These are phyloP conservation scores for Boechera stricta DNA, from an alignment of 345 rosid species.

Conservation along the genomic window DNA sequence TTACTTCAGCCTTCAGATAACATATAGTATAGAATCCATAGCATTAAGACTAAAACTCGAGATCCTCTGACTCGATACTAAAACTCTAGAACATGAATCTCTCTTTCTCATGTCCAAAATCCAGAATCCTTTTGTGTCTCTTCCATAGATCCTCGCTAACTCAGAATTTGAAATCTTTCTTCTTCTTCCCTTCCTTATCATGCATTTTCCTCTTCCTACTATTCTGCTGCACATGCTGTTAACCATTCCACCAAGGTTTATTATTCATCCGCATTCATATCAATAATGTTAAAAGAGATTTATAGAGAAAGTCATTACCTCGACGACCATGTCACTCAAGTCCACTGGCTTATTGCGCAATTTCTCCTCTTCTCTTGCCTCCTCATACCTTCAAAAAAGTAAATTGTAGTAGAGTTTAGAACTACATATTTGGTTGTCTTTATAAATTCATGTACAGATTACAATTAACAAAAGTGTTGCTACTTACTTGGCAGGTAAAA, in stretches of 20 bases:
- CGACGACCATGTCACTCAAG: conserved; percentile 98
- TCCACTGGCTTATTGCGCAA: conserved; percentile 89
- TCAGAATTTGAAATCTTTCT: conserved; percentile 72
- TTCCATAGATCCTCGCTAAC: not conserved
- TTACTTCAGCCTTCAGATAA: not conserved
- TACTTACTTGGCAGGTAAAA: conserved; percentile 92
- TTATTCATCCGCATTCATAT: not conserved
- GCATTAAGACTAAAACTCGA: not conserved
- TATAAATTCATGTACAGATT: not conserved
- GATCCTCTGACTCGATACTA: not conserved
- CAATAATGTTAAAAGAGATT: not conserved
- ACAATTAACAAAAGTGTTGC: not conserved
- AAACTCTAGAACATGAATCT: conserved; percentile 2
- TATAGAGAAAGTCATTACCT: conserved; percentile 55
- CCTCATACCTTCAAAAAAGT: conserved; percentile 71
- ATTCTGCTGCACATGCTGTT: conserved; percentile 62
- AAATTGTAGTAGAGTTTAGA: not conserved
- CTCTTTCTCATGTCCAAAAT: conserved; percentile 4
- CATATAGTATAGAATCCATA: not conserved
- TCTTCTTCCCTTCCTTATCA: conserved; percentile 92
- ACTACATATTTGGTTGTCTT: not conserved
- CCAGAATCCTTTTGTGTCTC: not conserved
- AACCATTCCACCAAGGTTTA: conserved; percentile 4
- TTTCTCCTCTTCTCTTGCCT: conserved; percentile 98
- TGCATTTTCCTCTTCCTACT: conserved; percentile 88